Evolutionary conservation across 2,329 filamentous ascomycete species (phyloP).

Genomic region (Trematosphaeria pertusa): DNA sequence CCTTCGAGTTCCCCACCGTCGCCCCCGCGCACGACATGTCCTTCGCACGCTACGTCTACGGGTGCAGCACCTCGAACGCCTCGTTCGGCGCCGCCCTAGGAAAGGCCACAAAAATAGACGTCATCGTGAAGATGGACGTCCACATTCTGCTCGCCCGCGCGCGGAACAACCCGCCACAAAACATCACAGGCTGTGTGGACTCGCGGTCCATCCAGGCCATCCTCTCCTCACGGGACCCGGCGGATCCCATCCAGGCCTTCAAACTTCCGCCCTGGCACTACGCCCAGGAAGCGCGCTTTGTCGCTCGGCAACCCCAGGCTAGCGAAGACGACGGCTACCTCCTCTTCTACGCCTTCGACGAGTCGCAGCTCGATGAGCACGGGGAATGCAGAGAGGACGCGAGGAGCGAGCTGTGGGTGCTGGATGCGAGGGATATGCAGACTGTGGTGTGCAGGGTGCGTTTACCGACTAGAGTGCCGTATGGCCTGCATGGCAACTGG

Average conservation of each 20-base stretch:
- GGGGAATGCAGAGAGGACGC: slow-evolving; percentile 53
- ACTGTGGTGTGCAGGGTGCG: slow-evolving; percentile 64
- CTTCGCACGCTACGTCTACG: slow-evolving; percentile 68
- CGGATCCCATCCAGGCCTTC: slow-evolving; percentile 69
- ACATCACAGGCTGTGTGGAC: slow-evolving; percentile 69
- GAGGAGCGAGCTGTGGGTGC: slow-evolving; percentile 70
- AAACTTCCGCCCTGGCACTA: slow-evolving; percentile 66
- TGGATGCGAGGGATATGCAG: slow-evolving; percentile 69
- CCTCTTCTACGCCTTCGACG: slow-evolving; percentile 74
- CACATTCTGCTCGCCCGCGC: slow-evolving; percentile 62
- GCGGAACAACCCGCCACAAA: slow-evolving; percentile 51
- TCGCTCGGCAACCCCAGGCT: slow-evolving; percentile 49
- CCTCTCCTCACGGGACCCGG: slow-evolving; percentile 44
- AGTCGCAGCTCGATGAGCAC: slow-evolving; percentile 64
- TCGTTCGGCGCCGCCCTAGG: slow-evolving; percentile 68
- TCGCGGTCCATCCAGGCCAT: slow-evolving; percentile 62
- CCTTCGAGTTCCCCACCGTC: slow-evolving; percentile 72
- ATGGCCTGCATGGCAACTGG: slow-evolving; percentile 64
- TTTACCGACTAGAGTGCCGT: slow-evolving; percentile 72
- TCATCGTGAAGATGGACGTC: slow-evolving; percentile 68
- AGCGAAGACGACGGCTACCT: slow-evolving; percentile 72
- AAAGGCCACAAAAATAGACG: slow-evolving; percentile 70
- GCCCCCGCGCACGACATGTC: slow-evolving; percentile 64
- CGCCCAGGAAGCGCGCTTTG: slow-evolving; percentile 72
- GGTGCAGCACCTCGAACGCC: slow-evolving; percentile 66